A percentile compares a stretch with the other conserved stretches of the same genome.
Conservation (phyloP, 2,329 filamentous ascomycete species). For the Stenocarpella maydis region DNA sequence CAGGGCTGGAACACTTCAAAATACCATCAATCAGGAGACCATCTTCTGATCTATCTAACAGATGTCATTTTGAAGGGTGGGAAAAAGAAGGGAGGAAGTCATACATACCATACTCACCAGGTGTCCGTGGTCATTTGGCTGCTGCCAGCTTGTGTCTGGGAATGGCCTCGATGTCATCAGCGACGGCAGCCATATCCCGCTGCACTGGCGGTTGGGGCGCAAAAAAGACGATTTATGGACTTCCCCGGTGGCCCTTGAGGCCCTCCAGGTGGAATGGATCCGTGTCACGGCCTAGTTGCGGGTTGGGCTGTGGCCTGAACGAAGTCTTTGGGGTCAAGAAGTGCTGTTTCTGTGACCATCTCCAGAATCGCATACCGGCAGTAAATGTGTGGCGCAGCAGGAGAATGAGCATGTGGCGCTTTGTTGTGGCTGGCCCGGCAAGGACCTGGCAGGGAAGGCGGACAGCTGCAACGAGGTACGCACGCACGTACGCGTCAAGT, state of each 20-base stretch:
- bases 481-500: no score
- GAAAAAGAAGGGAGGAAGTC: background rate
- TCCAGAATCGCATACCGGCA: slow-evolving; percentile 23
- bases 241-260: slow-evolving; percentile 29
- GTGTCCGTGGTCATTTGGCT: slow-evolving; percentile 13
- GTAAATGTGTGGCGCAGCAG: slow-evolving; percentile 9
- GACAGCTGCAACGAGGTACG: background rate
- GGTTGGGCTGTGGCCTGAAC: slow-evolving; percentile 28
- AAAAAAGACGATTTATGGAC: slow-evolving; percentile 16
- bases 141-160: slow-evolving; percentile 19
- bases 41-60: background rate
- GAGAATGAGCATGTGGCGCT: background rate
- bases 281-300: slow-evolving; percentile 25
- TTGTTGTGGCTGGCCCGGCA: background rate
- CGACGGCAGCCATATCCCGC: slow-evolving; percentile 21
- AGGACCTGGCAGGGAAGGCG: background rate
- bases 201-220: slow-evolving; percentile 15
- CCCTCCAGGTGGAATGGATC: slow-evolving; percentile 28
- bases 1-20: background rate
- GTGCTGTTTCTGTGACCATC: slow-evolving; percentile 10
- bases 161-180: slow-evolving; percentile 9
- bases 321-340: slow-evolving; percentile 29
- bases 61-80: background rate
- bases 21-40: slow-evolving; percentile 11
- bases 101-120: slow-evolving; percentile 30